Conservation (phyloP, 2,329 filamentous ascomycete species). For the Calonectria fujianensis region DNA sequence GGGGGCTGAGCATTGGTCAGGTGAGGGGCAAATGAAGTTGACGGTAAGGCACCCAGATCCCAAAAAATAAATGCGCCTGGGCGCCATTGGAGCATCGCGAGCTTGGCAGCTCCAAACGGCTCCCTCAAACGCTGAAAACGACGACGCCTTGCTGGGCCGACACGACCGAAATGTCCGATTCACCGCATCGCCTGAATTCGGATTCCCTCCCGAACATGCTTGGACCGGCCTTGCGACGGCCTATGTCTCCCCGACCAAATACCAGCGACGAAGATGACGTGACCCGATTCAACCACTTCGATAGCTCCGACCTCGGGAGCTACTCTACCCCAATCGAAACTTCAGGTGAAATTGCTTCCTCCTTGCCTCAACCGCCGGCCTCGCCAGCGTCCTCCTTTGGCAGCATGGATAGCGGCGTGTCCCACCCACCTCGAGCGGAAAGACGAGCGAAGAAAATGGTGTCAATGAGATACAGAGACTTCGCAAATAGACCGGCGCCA, state of each 20-base stretch:
- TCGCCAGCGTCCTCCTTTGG: slow-evolving; percentile 10
- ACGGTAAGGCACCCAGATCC: neutral
- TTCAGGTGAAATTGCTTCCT: neutral
- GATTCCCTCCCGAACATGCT: neutral
- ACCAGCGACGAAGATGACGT: neutral
- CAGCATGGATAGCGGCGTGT: slow-evolving; percentile 16
- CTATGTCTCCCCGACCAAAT: neutral
- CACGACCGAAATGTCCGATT: neutral
- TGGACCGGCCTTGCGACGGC: neutral
- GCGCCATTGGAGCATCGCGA: neutral
- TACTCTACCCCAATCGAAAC: neutral
- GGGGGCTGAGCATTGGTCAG: slow-evolving; percentile 9
- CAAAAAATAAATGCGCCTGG: neutral
- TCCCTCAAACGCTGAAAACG: neutral
- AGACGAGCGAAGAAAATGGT: neutral
- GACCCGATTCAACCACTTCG: neutral
- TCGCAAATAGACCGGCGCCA: neutral
- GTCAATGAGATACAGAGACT: neutral
- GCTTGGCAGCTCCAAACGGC: neutral
- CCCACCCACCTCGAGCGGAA: slow-evolving; percentile 3
- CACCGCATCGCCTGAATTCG: neutral
- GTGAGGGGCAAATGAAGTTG: slow-evolving; percentile 5
- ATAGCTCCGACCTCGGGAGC: neutral
- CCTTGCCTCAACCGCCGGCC: neutral
- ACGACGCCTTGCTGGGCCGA: neutral